phyloP scores from a whole-genome alignment of 1,284 basidiomycete genomes.

The Fomes fomentarius region DNA sequence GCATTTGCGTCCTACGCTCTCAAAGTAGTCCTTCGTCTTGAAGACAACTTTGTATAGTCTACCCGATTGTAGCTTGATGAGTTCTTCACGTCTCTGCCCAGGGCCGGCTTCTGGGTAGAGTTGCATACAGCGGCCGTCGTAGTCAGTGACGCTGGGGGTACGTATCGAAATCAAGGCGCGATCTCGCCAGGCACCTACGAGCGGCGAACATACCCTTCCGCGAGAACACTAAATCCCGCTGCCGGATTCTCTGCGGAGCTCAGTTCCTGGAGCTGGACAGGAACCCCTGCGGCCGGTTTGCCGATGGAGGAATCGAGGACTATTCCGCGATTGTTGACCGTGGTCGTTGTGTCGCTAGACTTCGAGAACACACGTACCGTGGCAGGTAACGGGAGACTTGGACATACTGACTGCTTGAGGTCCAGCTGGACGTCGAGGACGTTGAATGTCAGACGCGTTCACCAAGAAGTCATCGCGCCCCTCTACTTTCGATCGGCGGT shows the following conservation, averaged over 20 bases:
- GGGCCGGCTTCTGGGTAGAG: constrained; percentile 57
- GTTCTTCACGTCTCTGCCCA: constrained; percentile 35
- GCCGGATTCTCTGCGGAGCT: constrained; percentile 30
- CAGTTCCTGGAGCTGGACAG: constrained; percentile 60
- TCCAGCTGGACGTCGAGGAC: background rate
- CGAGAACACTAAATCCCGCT: constrained; percentile 55
- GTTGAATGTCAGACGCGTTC: background rate
- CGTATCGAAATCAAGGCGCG: background rate
- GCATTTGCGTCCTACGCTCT: constrained; percentile 57
- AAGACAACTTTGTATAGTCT: constrained; percentile 87
- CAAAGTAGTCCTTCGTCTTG: constrained; percentile 84
- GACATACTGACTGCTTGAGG: constrained; percentile 41
- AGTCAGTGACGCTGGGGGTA: constrained; percentile 68
- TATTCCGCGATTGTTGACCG: constrained; percentile 33
- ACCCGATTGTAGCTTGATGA: constrained; percentile 44
- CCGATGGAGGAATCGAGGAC: constrained; percentile 87
- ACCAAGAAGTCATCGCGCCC: background rate
- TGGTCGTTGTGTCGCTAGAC: background rate
- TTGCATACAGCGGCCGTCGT: constrained; percentile 80
- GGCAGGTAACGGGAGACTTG: constrained; percentile 88
- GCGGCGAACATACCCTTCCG: constrained; percentile 54
- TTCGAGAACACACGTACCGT: constrained; percentile 53
- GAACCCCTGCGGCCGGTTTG: constrained; percentile 74
- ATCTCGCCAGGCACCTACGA: background rate
- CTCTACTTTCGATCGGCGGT: constrained; percentile 12